phyloP scores from a whole-genome alignment of 129 eudicot genomes.

The Scalesia atractyloides region DNA sequence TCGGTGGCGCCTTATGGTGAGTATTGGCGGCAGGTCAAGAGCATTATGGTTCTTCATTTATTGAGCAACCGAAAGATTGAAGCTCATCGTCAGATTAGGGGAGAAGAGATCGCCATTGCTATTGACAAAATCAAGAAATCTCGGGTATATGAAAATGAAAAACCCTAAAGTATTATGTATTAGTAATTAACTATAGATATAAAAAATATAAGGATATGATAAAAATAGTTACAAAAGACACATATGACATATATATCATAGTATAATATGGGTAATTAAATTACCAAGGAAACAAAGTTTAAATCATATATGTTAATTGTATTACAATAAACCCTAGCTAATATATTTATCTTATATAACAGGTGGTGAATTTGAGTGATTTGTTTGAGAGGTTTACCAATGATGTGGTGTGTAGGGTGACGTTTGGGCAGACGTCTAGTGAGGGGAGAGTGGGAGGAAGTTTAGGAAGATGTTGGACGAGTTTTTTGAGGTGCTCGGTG shows the following conservation, averaged over 20 bases:
- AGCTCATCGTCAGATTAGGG: conserved; percentile 40
- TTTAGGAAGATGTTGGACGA: conserved; percentile 49
- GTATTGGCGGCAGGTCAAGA: conserved; percentile 68
- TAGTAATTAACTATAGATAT: no score
- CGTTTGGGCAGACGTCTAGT: conserved; percentile 66
- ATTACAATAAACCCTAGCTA: no score
- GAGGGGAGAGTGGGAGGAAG: conserved; percentile 44
- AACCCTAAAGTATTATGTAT: no score
- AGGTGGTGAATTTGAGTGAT: conserved; percentile 52
- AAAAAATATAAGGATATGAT: no score
- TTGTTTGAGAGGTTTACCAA: conserved; percentile 43
- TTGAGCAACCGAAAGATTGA: conserved; percentile 59
- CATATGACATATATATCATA: no score
- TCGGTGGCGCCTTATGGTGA: conserved; percentile 68
- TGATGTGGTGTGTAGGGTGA: conserved; percentile 56
- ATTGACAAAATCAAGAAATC: conserved; percentile 38
- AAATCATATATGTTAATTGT: no score
- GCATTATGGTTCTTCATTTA: conserved; percentile 57
- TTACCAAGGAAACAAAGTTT: no score
- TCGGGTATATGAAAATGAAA: not conserved
- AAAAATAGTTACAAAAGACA: no score
- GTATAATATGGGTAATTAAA: no score
- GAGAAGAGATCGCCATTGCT: conserved; percentile 43
- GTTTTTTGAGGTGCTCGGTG: conserved; percentile 47
- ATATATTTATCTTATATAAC: no score